Base-by-base conservation (phyloP, 2,329 filamentous ascomycete species). In the Botrytis medusae region DNA sequence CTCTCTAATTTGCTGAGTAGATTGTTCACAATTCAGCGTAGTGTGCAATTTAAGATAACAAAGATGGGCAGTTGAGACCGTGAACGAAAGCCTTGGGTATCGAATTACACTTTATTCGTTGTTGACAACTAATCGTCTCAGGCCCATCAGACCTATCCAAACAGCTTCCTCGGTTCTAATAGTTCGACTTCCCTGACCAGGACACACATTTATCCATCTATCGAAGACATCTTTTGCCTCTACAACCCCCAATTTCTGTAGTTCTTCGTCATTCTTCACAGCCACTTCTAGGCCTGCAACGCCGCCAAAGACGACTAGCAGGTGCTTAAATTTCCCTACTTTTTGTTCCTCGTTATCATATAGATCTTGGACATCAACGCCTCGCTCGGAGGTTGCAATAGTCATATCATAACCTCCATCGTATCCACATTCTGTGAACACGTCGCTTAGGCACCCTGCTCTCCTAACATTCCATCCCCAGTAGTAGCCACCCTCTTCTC, bases 131-230 rank as follows among this genome's bases (percentile, higher is more conserved):
- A 91, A 77, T 74, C 84, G 85, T 79, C 90, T 87, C 79, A 96
- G 80, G 2, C 89, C 89, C 79, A 91, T 91, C 80, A 97, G 81
- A 0, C 90, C 93, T 79, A 96, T 88, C 83, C 92, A 93, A 29
- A 97, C 83, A 1, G 93, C 93, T 83, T 97, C 94, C 78, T 97
- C 93, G 0, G 93, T 96, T 75, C 92, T 85, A 75, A 97, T 95
- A 1, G 91, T 94, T 78, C 93, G 86, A 80, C 92, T 95, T 0
- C 93, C 93, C 81, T 97, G 94, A 1, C 90, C 89, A 5, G 93
- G 92, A 76, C 94, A 85, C 62, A 96, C 86, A 81, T 97, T 93
- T 29, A 97, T 86, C 93, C 93, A 97, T 77, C 91, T 87, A 82
- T 97, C 94, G 80, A 97, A 97, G 69, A 95, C 81, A 76, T 93